Evolutionary conservation across 768 basidiomycete species (phyloP).

Genomic region (Boletellus ananas): DNA sequence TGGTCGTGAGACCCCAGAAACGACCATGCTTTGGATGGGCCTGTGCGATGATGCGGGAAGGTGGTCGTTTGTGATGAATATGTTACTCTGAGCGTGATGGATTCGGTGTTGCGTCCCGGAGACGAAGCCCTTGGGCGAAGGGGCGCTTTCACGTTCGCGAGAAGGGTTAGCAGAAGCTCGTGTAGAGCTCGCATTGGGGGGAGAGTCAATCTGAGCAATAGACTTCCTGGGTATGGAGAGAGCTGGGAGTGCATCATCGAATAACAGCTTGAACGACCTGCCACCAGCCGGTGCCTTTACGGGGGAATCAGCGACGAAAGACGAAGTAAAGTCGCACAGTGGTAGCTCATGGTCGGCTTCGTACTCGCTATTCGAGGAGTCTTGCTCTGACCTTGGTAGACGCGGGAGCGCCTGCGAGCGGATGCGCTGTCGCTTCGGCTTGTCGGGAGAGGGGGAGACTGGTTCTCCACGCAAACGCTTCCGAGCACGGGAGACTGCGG

Average conservation of each 20-base stretch:
- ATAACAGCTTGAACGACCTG: constrained; percentile 64
- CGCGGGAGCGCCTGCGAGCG: constrained; percentile 38
- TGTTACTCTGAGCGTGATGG: constrained; percentile 4
- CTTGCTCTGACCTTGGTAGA: constrained; percentile 31
- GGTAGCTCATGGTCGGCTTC: constrained; percentile 34
- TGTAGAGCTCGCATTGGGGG: background rate
- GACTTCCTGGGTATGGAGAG: constrained; percentile 18
- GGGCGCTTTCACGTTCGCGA: background rate
- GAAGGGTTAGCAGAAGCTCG: constrained; percentile 4
- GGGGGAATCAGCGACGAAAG: constrained; percentile 70
- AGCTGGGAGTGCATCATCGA: constrained; percentile 47
- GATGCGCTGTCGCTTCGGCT: constrained; percentile 66
- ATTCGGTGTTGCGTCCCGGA: background rate
- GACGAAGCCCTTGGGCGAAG: constrained; percentile 1
- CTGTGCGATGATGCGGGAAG: background rate
- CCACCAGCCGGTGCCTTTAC: constrained; percentile 54
- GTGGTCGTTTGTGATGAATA: constrained; percentile 12
- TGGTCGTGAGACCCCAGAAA: constrained; percentile 9
- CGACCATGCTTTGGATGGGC: background rate
- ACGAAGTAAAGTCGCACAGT: constrained; percentile 32
- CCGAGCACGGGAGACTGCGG: constrained; percentile 62
- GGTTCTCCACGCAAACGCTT: constrained; percentile 81
- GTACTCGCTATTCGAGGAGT: constrained; percentile 33
- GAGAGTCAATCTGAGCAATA: background rate
- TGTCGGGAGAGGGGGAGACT: constrained; percentile 78